Percentiles rank a stretch among this genome's conserved stretches.
phyloP scores from a whole-genome alignment of 495 filamentous ascomycete genomes.

The Neurospora africana region DNA sequence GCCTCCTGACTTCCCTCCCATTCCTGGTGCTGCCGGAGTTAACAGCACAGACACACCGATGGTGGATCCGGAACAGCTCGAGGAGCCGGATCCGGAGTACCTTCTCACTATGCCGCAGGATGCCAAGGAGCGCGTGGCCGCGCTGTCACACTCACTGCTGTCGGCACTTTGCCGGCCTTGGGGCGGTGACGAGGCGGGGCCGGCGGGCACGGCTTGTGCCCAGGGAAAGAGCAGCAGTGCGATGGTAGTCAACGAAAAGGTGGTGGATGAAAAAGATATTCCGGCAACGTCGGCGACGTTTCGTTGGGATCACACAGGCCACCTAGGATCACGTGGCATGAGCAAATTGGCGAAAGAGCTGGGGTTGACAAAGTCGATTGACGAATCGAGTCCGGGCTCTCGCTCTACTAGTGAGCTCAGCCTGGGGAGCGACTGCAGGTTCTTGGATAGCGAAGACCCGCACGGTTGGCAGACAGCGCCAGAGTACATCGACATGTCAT shows the following conservation, averaged over 20 bases:
- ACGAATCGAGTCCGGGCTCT: background rate
- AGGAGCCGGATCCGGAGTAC: conserved; percentile 2
- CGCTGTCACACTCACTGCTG: conserved; percentile 6
- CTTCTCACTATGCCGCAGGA: conserved; percentile 8
- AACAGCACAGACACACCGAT: background rate
- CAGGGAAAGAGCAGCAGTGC: background rate
- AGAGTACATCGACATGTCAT: background rate
- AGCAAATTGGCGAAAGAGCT: conserved; percentile 1
- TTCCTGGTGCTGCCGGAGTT: background rate
- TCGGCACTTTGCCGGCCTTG: conserved; percentile 16
- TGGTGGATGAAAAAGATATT: background rate
- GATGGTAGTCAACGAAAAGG: background rate
- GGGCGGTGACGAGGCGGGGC: conserved; percentile 2
- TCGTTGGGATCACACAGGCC: conserved; percentile 5
- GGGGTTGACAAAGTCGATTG: background rate
- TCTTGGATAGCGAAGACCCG: conserved; percentile 18
- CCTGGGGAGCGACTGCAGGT: conserved; percentile 3
- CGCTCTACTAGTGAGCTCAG: background rate
- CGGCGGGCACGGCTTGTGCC: background rate
- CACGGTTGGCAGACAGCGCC: conserved; percentile 11
- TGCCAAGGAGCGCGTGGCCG: conserved; percentile 1
- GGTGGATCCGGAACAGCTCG: background rate
- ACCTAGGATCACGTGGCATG: background rate
- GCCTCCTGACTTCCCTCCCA: conserved; percentile 7
- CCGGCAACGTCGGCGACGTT: background rate